Conservation (phyloP, 1,284 basidiomycete genomes). For the Boletus sp. region DNA sequence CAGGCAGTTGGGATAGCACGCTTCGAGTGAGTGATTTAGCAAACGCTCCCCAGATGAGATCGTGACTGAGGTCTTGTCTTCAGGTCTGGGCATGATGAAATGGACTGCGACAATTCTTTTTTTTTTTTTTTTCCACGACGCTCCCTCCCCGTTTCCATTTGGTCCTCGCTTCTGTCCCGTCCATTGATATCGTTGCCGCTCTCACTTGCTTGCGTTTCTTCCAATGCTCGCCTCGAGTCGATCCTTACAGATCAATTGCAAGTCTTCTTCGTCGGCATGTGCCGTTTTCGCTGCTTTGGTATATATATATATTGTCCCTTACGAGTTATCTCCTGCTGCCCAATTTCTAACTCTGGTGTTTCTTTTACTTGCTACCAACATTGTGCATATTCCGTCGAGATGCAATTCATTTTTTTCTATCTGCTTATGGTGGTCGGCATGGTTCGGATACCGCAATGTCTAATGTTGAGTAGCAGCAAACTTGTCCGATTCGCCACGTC, state of each 20-base stretch:
- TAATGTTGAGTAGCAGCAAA: constrained; percentile 3
- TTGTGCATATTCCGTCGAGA: constrained; percentile 33
- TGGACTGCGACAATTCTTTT: constrained; percentile 25
- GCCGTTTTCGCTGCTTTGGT: constrained; percentile 35
- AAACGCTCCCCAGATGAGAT: constrained; percentile 7
- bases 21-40: constrained; percentile 68
- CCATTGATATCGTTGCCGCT: constrained; percentile 42
- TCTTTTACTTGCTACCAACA: constrained; percentile 24
- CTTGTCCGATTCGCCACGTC: constrained; percentile 1
- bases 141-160: constrained; percentile 24
- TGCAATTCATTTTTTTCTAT: constrained; percentile 23
- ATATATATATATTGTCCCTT: constrained; percentile 38
- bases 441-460: constrained; percentile 3
- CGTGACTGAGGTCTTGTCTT: constrained; percentile 12
- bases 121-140: constrained; percentile 18
- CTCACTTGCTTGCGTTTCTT: constrained; percentile 43
- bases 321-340: constrained; percentile 29
- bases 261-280: constrained; percentile 25
- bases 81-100: constrained; percentile 59
- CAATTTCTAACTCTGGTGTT: constrained; percentile 24
- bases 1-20: constrained; percentile 96
- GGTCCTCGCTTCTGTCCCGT: constrained; percentile 30
- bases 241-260: constrained; percentile 53
- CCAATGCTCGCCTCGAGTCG: constrained; percentile 51
- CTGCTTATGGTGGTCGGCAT: constrained; percentile 1